Evolutionary conservation across 306 rosid genomes (phyloP).

Genomic region (Lathyrus tuberosus): DNA sequence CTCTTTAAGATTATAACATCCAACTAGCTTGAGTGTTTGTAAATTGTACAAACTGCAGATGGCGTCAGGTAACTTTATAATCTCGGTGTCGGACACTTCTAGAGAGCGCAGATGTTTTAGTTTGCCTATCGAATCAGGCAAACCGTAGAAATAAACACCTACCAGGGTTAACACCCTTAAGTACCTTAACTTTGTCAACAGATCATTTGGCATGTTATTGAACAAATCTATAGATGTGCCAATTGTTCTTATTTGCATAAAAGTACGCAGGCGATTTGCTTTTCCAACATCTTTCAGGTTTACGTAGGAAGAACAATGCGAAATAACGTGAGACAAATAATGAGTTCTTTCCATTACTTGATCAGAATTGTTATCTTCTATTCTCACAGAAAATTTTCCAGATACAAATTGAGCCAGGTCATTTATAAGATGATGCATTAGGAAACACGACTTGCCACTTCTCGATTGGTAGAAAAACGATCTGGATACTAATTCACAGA

Average conservation of each 20-base stretch:
- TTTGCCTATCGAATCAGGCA: slow-evolving; percentile 37
- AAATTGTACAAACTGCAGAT: slow-evolving; percentile 44
- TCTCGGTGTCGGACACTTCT: slow-evolving; percentile 26
- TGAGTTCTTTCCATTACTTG: slow-evolving; percentile 41
- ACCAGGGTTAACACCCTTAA: slow-evolving; percentile 43
- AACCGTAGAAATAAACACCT: slow-evolving; percentile 24
- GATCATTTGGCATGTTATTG: slow-evolving; percentile 35
- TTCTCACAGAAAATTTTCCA: slow-evolving; percentile 43
- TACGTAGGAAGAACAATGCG: slow-evolving; percentile 34
- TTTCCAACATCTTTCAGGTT: slow-evolving; percentile 24
- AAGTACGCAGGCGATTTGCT: slow-evolving; percentile 41
- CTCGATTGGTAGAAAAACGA: slow-evolving; percentile 47
- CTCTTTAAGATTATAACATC: slow-evolving; percentile 29
- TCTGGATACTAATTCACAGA: slow-evolving; percentile 46
- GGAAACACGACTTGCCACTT: slow-evolving; percentile 34
- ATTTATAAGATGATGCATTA: slow-evolving; percentile 51
- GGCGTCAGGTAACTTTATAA: slow-evolving; percentile 38
- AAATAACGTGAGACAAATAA: slow-evolving; percentile 42
- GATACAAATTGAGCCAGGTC: slow-evolving; percentile 48
- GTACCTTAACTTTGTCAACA: slow-evolving; percentile 35
- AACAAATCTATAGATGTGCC: slow-evolving; percentile 21
- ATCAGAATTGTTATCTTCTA: slow-evolving; percentile 37
- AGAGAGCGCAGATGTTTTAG: slow-evolving; percentile 47
- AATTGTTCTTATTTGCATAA: slow-evolving; percentile 30
- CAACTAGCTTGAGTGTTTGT: slow-evolving; percentile 44